A percentile compares a stretch with the other conserved stretches of the same genome.
Evolutionary conservation across 371 early-diverging fungal species (phyloP).

Genomic region (Mucor lusitanicus): DNA sequence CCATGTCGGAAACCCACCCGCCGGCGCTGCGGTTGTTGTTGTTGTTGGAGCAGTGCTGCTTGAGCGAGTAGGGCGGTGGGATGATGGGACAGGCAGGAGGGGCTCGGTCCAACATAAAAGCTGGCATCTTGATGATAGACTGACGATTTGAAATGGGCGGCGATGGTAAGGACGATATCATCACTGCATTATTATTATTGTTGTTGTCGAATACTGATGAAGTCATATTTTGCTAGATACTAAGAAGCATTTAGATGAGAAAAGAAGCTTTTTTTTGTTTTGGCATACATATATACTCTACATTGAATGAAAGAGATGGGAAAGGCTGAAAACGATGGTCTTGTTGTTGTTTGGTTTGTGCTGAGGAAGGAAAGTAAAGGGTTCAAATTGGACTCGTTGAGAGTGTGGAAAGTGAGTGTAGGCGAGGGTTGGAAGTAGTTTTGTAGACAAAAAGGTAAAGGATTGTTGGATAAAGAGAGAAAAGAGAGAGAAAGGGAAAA

Average conservation of each 20-base stretch:
- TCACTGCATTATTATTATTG: slow-evolving; percentile 3
- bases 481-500: not conserved
- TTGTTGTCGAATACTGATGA: slow-evolving; percentile 6
- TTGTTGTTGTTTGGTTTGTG: not conserved
- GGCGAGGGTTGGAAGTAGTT: not conserved
- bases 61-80: too few species aligned
- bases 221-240: slow-evolving; percentile 3
- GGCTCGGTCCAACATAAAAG: slow-evolving; percentile 20
- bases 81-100: not conserved
- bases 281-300: not conserved
- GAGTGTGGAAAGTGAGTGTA: not conserved
- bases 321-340: not conserved
- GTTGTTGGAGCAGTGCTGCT: not conserved
- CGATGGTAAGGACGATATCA: slow-evolving; percentile 17
- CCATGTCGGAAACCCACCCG: slow-evolving; percentile 15
- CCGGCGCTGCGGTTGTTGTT: slow-evolving; percentile 5
- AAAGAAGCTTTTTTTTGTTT: not conserved
- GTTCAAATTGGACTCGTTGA: not conserved
- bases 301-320: not conserved
- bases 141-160: slow-evolving; percentile 15
- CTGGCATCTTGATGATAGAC: slow-evolving; percentile 1
- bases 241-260: not conserved
- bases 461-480: not conserved
- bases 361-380: not conserved
- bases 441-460: slow-evolving; percentile 9